A percentile compares a stretch with the other conserved stretches of the same genome.
phyloP scores from a whole-genome alignment of 352 stramenopile genomes.

The Phytophthora europaea region DNA sequence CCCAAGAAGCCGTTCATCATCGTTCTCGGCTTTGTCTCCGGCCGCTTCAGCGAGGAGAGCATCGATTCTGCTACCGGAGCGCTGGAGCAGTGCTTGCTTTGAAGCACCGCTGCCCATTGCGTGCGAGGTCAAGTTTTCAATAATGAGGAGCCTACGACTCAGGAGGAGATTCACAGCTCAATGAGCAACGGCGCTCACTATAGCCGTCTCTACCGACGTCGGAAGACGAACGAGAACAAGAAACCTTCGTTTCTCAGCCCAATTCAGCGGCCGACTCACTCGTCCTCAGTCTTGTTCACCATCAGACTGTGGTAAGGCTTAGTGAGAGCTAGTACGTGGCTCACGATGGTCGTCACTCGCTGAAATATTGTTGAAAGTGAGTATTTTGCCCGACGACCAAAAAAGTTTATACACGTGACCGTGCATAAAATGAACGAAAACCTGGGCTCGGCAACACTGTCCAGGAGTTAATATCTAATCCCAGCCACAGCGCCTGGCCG shows the following conservation, averaged over 20 bases:
- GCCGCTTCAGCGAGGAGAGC: constrained; percentile 25
- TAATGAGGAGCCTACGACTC: constrained; percentile 4
- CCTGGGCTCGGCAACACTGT: too few relatives aligned
- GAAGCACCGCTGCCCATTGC: constrained; percentile 54
- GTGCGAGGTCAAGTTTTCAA: constrained; percentile 1
- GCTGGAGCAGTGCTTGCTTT: constrained; percentile 32
- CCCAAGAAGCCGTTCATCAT: constrained; percentile 7
- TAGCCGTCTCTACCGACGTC: constrained; percentile 21
- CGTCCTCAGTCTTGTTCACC: constrained; percentile 33
- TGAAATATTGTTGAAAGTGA: constrained; percentile 37
- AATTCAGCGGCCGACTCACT: constrained; percentile 16
- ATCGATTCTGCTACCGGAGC: constrained; percentile 45
- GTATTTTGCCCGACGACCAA: too few relatives aligned
- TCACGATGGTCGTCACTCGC: constrained; percentile 6
- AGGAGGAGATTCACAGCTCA: constrained; percentile 1
- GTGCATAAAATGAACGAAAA: too few relatives aligned
- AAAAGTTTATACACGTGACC: too few relatives aligned
- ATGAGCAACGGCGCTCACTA: neutral
- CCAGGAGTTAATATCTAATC: too few relatives aligned
- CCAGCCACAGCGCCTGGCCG: too few relatives aligned
- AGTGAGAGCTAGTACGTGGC: neutral
- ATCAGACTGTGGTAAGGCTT: neutral
- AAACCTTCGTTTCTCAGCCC: constrained; percentile 29
- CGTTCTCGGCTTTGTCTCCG: neutral
- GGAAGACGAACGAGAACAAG: constrained; percentile 19